Base-by-base conservation (phyloP, 1,284 basidiomycete genomes). In the Crucibulum parvulum region DNA sequence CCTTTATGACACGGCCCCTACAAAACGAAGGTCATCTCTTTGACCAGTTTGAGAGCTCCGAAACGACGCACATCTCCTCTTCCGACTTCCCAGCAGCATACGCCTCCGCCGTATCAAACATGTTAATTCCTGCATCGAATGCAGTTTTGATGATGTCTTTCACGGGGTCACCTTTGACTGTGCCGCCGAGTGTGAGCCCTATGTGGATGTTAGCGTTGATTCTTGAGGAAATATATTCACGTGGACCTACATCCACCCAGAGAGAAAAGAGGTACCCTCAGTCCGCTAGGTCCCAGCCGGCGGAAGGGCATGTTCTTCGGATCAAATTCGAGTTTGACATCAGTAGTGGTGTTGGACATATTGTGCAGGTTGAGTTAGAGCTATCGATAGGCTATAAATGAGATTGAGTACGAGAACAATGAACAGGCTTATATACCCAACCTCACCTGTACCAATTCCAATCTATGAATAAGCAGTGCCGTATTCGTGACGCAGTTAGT, bases 211-310 rank as follows among this genome's bases (percentile, higher is more conserved):
- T 52, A 11, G 10, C 16, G 35, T 16, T 10, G 11, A 53, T 38
- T n/a, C n/a, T 10, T 9, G 31, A 24, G 35, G 37, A 13, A 9
- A 53, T 5, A 16, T 15, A 39, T 47, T 62, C 53, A 36, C 24
- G 39, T 13, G 13, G 6, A 65, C 86, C 71, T 63, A 93, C 92
- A 95, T 75, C 91, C 90, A 61, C 92, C 93, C 47, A 93, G 82
- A 24, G 89, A 91, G 77, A 94, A 92, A 18, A 94, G 70, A 4
- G 92, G 91, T 0, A 94, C 92, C 6, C 91, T 84, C 58, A 94
- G 77, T 51, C 93, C 93, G 60, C 86, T 88, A 45, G 85, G 78
- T 24, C 92, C 92, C 48, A 94, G 83, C 58, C 89, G 86, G 67
- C 92, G 85, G 81, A 91, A 94, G 5, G 82, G 84, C 89, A 92